These are phyloP conservation scores for Saturnispora ahearnii DNA, from an alignment of 805 yeast genomes.

Conservation along the genomic window DNA sequence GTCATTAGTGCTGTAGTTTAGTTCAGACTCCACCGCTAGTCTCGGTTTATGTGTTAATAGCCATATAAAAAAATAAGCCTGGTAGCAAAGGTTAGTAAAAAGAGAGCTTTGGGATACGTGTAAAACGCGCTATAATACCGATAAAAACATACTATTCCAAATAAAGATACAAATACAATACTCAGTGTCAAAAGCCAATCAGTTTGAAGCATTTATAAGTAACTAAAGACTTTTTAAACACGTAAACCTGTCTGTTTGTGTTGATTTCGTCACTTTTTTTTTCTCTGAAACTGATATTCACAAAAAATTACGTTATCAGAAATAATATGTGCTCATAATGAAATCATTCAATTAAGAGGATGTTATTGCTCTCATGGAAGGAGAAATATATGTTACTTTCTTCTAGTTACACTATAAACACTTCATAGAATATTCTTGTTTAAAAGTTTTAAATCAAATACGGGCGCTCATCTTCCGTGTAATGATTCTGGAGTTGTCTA, in stretches of 20 bases:
- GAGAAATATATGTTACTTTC: too few species aligned
- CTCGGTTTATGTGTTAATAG: constrained; percentile 60
- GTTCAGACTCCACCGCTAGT: constrained; percentile 42
- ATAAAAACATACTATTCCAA: neutral
- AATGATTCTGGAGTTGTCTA: constrained; percentile 35
- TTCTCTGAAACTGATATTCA: neutral
- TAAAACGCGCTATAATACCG: neutral
- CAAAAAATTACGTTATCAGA: neutral
- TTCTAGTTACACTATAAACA: too few species aligned
- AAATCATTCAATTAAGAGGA: neutral
- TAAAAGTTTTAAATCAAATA: neutral
- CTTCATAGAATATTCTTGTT: too few species aligned
- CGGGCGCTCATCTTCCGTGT: constrained; percentile 25
- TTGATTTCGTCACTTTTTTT: neutral
- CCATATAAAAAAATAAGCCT: constrained; percentile 26
- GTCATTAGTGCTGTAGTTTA: constrained; percentile 42
- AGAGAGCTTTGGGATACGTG: too few species aligned
- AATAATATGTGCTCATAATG: neutral
- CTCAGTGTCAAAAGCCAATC: neutral
- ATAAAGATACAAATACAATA: neutral
- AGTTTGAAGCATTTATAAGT: neutral
- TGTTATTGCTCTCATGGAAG: neutral
- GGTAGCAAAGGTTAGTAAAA: constrained; percentile 27
- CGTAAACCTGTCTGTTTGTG: neutral
- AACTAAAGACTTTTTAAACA: neutral